Conservation (phyloP, 768 basidiomycete genomes). For the Amanita polypyramis region DNA sequence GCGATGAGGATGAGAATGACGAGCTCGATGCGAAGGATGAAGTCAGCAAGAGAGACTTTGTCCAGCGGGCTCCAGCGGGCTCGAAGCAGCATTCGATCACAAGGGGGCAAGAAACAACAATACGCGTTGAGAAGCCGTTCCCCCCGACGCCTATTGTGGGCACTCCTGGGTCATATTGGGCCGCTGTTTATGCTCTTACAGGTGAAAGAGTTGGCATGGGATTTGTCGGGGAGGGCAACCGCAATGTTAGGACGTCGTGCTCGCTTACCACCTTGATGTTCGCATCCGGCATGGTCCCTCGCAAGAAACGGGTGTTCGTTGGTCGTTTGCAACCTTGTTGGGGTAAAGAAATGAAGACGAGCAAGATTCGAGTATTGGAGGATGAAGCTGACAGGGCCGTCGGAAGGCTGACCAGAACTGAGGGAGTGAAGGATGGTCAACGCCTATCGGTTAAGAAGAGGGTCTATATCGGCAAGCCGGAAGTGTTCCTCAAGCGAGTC, state of each 20-base stretch:
- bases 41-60: neutral
- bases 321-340: slow-evolving; percentile 22
- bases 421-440: neutral
- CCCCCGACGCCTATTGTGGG: slow-evolving; percentile 4
- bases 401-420: neutral
- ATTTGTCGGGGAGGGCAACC: slow-evolving; percentile 14
- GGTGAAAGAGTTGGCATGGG: slow-evolving; percentile 19
- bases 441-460: neutral
- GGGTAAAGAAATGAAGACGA: slow-evolving; percentile 14
- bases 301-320: slow-evolving; percentile 16
- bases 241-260: slow-evolving; percentile 14
- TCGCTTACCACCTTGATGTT: slow-evolving; percentile 5
- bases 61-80: neutral
- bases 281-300: neutral
- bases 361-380: neutral
- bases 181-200: slow-evolving; percentile 18
- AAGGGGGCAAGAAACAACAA: too few species aligned
- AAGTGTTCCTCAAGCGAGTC: slow-evolving; percentile 2
- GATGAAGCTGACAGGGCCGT: slow-evolving; percentile 1
- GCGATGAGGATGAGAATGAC: neutral
- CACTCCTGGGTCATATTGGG: slow-evolving; percentile 18
- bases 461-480: slow-evolving; percentile 9
- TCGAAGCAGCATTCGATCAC: neutral
- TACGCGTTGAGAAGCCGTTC: neutral
- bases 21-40: neutral